Conservation (phyloP, 768 basidiomycete species). For the Auriscalpium vulgare region DNA sequence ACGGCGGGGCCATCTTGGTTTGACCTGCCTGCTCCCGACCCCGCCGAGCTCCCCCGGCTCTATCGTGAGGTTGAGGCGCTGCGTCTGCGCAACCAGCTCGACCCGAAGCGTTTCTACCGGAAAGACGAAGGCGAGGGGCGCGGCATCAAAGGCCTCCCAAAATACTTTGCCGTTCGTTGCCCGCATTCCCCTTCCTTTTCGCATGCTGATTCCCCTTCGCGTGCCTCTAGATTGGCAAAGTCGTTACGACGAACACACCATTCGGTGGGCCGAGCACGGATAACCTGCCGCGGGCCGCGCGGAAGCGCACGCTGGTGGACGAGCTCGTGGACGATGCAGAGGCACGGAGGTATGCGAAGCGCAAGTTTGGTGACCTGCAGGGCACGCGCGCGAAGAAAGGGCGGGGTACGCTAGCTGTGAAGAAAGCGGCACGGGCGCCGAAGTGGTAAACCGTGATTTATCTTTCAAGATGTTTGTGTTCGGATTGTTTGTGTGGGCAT, state of each 20-base stretch:
- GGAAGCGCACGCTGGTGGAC: conserved; percentile 81
- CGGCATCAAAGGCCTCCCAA: conserved; percentile 77
- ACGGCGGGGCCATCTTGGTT: conserved; percentile 84
- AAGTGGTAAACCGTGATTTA: conserved; percentile 47
- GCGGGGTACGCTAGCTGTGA: conserved; percentile 58
- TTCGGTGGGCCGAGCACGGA: conserved; percentile 64
- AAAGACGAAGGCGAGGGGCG: conserved; percentile 83
- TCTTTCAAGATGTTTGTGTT: too few species aligned
- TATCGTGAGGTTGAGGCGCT: conserved; percentile 84
- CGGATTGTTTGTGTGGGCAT: too few species aligned
- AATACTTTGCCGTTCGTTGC: conserved; percentile 76
- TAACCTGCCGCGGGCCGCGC: conserved; percentile 58
- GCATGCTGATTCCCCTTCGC: conserved; percentile 6
- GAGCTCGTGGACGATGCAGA: conserved; percentile 87
- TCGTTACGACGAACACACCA: conserved; percentile 60
- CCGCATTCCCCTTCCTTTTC: neutral
- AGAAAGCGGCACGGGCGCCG: conserved; percentile 49
- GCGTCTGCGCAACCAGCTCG: conserved; percentile 78
- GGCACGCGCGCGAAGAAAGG: conserved; percentile 59
- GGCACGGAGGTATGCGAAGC: conserved; percentile 81
- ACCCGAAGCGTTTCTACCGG: conserved; percentile 86
- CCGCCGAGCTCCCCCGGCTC: conserved; percentile 70
- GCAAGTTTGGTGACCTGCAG: conserved; percentile 80
- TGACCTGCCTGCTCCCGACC: conserved; percentile 76
- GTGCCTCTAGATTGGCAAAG: conserved; percentile 61